A percentile compares a stretch with the other conserved stretches of the same genome.
Conservation (phyloP, 768 basidiomycete genomes). For the Termitomyces sp. region DNA sequence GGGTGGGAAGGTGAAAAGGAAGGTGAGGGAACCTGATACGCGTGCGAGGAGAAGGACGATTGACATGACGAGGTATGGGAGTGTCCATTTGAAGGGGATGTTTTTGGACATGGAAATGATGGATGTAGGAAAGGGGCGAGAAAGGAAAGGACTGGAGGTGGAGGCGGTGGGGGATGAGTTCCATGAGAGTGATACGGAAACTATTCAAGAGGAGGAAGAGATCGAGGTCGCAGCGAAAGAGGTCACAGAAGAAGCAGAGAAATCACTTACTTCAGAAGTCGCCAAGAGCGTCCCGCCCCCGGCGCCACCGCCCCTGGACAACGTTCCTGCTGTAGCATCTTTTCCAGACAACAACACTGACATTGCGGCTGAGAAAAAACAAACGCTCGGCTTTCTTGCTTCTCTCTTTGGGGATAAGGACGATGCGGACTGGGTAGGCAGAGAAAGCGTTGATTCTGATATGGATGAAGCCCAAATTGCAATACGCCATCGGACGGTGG, state of each 20-base stretch:
- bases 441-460: constrained; percentile 54
- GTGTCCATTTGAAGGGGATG: constrained; percentile 62
- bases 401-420: constrained; percentile 46
- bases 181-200: not conserved
- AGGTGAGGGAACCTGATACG: constrained; percentile 42
- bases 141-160: constrained; percentile 11
- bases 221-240: constrained; percentile 8
- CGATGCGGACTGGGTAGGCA: constrained; percentile 54
- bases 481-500: constrained; percentile 18
- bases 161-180: constrained; percentile 13
- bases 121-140: constrained; percentile 14
- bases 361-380: constrained; percentile 38
- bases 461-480: constrained; percentile 32
- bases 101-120: constrained; percentile 48
- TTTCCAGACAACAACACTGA: constrained; percentile 20
- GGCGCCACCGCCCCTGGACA: not conserved
- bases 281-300: not conserved
- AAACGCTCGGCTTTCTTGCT: constrained; percentile 42
- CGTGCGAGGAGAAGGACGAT: constrained; percentile 63
- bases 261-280: not conserved
- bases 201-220: constrained; percentile 9
- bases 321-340: not conserved
- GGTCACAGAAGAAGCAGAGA: constrained; percentile 6
- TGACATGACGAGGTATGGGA: constrained; percentile 69
- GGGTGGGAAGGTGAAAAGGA: constrained; percentile 32